phyloP scores from a whole-genome alignment of 192 early-diverging fungal species.

The Backusella circina region DNA sequence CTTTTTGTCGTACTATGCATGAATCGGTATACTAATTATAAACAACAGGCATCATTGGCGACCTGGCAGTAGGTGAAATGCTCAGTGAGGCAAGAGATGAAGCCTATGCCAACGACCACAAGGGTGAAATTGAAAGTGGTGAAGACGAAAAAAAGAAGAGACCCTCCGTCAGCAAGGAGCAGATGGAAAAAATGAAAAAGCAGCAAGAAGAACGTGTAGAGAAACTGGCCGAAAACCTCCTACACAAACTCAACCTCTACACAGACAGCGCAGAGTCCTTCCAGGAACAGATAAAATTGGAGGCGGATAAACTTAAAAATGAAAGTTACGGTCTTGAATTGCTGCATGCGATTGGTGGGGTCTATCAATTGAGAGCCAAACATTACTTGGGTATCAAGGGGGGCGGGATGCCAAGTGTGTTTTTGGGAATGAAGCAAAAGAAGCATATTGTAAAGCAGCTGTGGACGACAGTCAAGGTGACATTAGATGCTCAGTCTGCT shows the following conservation, averaged over 20 bases:
- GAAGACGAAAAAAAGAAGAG: constrained; percentile 27
- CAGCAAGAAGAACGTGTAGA: constrained; percentile 58
- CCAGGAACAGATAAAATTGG: constrained; percentile 58
- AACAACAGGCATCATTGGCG: constrained; percentile 75
- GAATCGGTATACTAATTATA: neutral
- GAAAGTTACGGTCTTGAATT: constrained; percentile 86
- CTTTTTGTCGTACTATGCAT: neutral
- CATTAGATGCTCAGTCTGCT: constrained; percentile 29
- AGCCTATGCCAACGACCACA: constrained; percentile 30
- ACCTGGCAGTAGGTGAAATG: constrained; percentile 73
- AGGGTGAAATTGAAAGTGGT: constrained; percentile 37
- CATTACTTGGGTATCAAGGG: constrained; percentile 57
- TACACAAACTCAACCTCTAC: constrained; percentile 65
- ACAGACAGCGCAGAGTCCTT: constrained; percentile 68
- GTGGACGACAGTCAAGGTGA: constrained; percentile 27
- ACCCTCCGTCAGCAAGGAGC: constrained; percentile 43
- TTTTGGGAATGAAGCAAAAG: constrained; percentile 40
- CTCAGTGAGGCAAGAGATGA: constrained; percentile 34
- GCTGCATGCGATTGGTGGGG: constrained; percentile 77
- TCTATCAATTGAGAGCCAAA: constrained; percentile 74
- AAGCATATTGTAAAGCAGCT: constrained; percentile 45
- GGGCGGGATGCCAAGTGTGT: constrained; percentile 36
- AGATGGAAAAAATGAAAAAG: constrained; percentile 46
- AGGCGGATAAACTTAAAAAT: constrained; percentile 73
- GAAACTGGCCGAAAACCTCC: constrained; percentile 60